Evolutionary conservation across 768 basidiomycete genomes (phyloP).

Genomic region (Mrakia hoshinonis): DNA sequence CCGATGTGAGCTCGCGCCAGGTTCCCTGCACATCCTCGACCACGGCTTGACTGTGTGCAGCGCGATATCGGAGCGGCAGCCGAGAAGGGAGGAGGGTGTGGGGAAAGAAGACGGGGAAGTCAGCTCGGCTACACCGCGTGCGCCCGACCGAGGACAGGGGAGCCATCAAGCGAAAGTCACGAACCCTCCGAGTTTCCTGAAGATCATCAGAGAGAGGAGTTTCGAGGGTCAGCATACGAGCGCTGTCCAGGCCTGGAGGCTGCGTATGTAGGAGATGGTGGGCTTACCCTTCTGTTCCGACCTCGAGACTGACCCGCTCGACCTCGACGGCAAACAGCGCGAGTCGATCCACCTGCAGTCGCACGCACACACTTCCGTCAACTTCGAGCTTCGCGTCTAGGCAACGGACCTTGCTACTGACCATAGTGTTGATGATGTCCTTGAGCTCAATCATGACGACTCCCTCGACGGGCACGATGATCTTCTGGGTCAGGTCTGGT

Average conservation of each 20-base stretch:
- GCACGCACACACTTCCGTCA: not conserved
- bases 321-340: conserved; percentile 86
- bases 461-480: conserved; percentile 68
- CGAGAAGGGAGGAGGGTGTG: too few relatives aligned
- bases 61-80: not conserved
- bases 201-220: not conserved
- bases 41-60: conserved; percentile 51
- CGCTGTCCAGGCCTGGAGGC: not conserved
- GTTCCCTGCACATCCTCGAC: conserved; percentile 89
- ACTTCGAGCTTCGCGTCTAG: not conserved
- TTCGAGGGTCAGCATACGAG: not conserved
- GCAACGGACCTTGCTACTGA: conserved; percentile 46
- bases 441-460: conserved; percentile 73
- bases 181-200: conserved; percentile 24
- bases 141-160: too few relatives aligned
- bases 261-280: not conserved
- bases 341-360: conserved; percentile 53
- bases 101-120: not conserved
- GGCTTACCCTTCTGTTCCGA: conserved; percentile 44
- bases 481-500: conserved; percentile 65
- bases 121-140: not conserved
- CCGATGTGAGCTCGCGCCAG: conserved; percentile 80
- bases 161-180: not conserved
- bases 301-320: conserved; percentile 58
- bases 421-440: conserved; percentile 57